Percentiles rank a stretch among this genome's conserved stretches.
phyloP scores from a whole-genome alignment of 1,139 yeast genomes.

The Kurtzmaniella natalensis region DNA sequence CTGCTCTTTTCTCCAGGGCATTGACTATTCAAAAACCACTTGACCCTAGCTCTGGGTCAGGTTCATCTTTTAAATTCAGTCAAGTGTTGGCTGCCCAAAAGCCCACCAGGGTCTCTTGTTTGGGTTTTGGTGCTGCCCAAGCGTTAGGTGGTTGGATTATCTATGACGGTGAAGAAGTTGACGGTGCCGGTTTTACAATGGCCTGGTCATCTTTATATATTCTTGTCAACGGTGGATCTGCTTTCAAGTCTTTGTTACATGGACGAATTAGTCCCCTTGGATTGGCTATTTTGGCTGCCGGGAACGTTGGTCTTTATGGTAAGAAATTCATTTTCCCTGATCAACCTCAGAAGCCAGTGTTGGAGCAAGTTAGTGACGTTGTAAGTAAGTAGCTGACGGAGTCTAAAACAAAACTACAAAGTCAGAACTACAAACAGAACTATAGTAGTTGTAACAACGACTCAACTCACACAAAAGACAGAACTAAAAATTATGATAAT shows the following conservation, averaged over 20 bases:
- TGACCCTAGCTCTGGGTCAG: constrained; percentile 20
- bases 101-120: constrained; percentile 37
- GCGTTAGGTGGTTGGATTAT: constrained; percentile 81
- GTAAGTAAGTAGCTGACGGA: background rate
- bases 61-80: constrained; percentile 26
- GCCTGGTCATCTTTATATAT: constrained; percentile 85
- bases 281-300: constrained; percentile 54
- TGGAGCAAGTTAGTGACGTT: background rate
- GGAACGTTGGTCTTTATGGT: constrained; percentile 67
- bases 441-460: too few relatives aligned
- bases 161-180: constrained; percentile 71
- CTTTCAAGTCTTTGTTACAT: constrained; percentile 39
- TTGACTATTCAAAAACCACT: constrained; percentile 22
- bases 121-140: constrained; percentile 61
- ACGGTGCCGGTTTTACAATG: constrained; percentile 83
- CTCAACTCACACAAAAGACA: too few relatives aligned
- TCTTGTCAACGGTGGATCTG: constrained; percentile 66
- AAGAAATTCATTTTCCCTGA: constrained; percentile 54
- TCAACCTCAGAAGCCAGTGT: constrained; percentile 7
- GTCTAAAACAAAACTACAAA: background rate
- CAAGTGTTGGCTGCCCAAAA: constrained; percentile 23
- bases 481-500: too few relatives aligned
- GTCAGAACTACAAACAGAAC: background rate
- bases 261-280: constrained; percentile 56
- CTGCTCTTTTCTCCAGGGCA: constrained; percentile 43